Base-by-base conservation (phyloP, 106 monocot genomes). In the Allium fistulosum region DNA sequence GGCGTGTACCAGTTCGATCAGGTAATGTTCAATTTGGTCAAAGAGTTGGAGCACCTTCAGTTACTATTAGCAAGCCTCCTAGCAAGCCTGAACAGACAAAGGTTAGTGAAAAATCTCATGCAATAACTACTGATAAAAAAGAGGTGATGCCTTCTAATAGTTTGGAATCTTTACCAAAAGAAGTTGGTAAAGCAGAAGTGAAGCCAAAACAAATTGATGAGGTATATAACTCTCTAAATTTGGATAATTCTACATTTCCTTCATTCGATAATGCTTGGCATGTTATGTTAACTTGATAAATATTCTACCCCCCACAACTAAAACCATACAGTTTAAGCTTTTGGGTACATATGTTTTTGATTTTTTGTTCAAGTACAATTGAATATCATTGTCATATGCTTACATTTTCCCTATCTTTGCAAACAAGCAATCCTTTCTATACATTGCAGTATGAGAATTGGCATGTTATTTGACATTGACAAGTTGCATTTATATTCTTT, bases 1-100 rank as follows among this genome's bases (percentile, higher is more conserved):
- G 84, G 6, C 77, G 75, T 51, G 79, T 74, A 48, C 65, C 81
- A 11, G 65, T 81, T 8, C 80, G 76, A 67, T 53, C 74, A 58
- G 17, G 59, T 53, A 27, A 46, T 60, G 22, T 65, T 9, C 61
- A 60, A 61, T n/a, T 51, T 71, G 56, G 46, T 16, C 78, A 68
- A 14, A 83, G 73, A 69, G 53, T 47, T 16, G 62, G 57, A 10
- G 65, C 55, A 7, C 52, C 70, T 72, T 68, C 78, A 57, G 80
- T 78, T 50, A 81, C 72, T 67, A 61, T 75, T 75, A 78, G 78
- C 51, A 53, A 57, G 70, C 82, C 77, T 22, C 12, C 18, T 56
- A 55, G 61, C 27, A 77, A 73, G 45, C 48, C 53, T 26, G 82
- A 82, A 46, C 63, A 66, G 26, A 45, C 72, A 11, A 75, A 28